Evolutionary conservation across 2,329 filamentous ascomycete genomes (phyloP), one percentile per base, ranked within the genome.

Genomic region (Trichoderma hamatum): DNA sequence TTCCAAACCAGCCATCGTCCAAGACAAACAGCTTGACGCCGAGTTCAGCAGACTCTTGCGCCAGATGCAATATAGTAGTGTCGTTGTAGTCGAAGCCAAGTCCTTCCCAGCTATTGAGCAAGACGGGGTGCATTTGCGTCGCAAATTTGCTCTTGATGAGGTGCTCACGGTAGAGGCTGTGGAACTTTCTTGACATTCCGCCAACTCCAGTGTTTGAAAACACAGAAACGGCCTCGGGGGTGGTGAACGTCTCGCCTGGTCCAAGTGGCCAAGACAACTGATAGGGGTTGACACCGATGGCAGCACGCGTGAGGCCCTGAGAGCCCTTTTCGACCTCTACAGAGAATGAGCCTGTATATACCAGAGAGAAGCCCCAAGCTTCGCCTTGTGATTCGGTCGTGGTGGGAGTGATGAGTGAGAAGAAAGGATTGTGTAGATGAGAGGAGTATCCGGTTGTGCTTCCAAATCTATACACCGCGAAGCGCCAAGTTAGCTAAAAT

Each of bases 41-140:
- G 1, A 90, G 80, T 2, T 83, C 81, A 0, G 88, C 87, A 0
- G 88, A 83, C 71, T 88, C 83, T 51, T 84, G 74, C 0, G 88
- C 88, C 0, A 90, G 80, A 0, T 80, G 79, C 34, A 87, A 84
- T 36, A 90, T 83, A 0, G 82, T 85, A 16, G 80, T 84, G 60
- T 86, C 79, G 72, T 90, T 87, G 75, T 84, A 86, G 71, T 89
- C 77, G 72, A 88, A 89, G 16, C 82, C 82, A 0, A 90, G 79
- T 0, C 88, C 88, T 74, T 91, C 89, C 89, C 89, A 91, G 46
- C 87, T 89, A 75, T 91, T 91, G 26, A 90, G 81, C 54, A 91
- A 76, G 0, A 85, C 80, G 0, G 88, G 89, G 0, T 84, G 84
- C 13, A 82, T 82, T 72, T 83, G 77, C 10, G 80, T 80, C 11